Conservation (phyloP, 768 basidiomycete species). For the Phaeotremella skinneri region DNA sequence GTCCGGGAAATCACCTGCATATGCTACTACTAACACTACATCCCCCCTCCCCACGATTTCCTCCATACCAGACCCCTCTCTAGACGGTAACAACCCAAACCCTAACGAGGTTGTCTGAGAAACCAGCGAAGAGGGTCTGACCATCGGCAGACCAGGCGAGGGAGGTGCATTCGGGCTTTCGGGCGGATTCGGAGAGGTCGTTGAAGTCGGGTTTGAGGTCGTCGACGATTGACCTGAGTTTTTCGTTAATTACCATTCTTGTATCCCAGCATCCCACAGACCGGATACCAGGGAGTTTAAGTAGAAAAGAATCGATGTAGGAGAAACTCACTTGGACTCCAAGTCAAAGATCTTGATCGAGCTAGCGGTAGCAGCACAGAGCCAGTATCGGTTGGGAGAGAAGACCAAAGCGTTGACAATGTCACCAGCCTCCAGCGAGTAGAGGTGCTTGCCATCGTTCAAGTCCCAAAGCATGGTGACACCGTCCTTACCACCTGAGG, state of each 20-base stretch:
- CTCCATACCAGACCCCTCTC: not conserved
- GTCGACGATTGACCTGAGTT: conserved; percentile 83
- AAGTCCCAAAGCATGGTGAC: conserved; percentile 99
- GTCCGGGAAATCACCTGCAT: conserved; percentile 8
- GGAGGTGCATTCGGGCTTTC: conserved; percentile 75
- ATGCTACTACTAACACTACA: conserved; percentile 11
- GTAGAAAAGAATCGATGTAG: not conserved
- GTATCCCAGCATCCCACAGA: too few species aligned
- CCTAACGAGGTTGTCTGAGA: conserved; percentile 82
- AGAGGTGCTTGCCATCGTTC: conserved; percentile 99
- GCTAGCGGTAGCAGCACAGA: conserved; percentile 95
- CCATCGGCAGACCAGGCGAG: conserved; percentile 99
- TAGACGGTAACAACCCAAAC: conserved; percentile 52
- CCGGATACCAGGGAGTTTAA: conserved; percentile 5
- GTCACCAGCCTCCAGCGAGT: conserved; percentile 98
- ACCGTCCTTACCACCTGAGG: conserved; percentile 98
- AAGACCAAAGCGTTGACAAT: conserved; percentile 99
- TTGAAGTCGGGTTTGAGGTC: conserved; percentile 95
- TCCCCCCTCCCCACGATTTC: conserved; percentile 3
- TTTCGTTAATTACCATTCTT: too few species aligned
- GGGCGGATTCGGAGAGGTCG: conserved; percentile 62
- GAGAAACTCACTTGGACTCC: conserved; percentile 87
- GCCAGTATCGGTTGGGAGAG: conserved; percentile 99
- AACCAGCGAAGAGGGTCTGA: conserved; percentile 94
- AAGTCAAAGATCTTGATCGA: conserved; percentile 99